Conservation (phyloP, 495 filamentous ascomycete genomes). For the Aspergillus baeticus region DNA sequence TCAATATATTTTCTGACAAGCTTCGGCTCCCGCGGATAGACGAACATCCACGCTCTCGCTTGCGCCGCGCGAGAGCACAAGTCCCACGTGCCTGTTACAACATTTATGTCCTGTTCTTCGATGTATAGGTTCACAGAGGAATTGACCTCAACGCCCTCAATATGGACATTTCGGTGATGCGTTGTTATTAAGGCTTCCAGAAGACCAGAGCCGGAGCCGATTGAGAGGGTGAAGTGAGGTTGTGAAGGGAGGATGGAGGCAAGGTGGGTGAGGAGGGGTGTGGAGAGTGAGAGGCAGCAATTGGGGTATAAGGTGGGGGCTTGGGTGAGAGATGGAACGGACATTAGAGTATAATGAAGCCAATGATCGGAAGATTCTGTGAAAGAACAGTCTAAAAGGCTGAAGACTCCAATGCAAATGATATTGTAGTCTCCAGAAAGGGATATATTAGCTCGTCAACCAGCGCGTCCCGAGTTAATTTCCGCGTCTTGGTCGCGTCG, state of each 20-base stretch:
- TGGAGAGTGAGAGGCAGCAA: conserved; percentile 52
- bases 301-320: conserved; percentile 32
- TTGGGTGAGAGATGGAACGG: conserved; percentile 24
- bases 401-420: no score
- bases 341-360: conserved; percentile 25
- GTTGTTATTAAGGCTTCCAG: conserved; percentile 48
- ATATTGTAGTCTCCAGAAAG: conserved; percentile 10
- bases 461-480: neutral
- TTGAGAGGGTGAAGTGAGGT: conserved; percentile 45
- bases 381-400: no score
- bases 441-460: conserved; percentile 19
- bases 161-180: conserved; percentile 18
- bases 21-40: conserved; percentile 52
- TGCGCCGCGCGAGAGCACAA: conserved; percentile 30
- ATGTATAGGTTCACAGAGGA: conserved; percentile 47
- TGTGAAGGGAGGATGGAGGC: conserved; percentile 35
- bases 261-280: conserved; percentile 34
- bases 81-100: conserved; percentile 45
- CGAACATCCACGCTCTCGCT: conserved; percentile 52
- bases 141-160: conserved; percentile 49
- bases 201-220: conserved; percentile 55
- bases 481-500: conserved; percentile 20
- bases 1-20: conserved; percentile 46
- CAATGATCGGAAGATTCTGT: no score
- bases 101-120: conserved; percentile 34